Conservation (phyloP, 257 asterid species). For the Echites panduratus region DNA sequence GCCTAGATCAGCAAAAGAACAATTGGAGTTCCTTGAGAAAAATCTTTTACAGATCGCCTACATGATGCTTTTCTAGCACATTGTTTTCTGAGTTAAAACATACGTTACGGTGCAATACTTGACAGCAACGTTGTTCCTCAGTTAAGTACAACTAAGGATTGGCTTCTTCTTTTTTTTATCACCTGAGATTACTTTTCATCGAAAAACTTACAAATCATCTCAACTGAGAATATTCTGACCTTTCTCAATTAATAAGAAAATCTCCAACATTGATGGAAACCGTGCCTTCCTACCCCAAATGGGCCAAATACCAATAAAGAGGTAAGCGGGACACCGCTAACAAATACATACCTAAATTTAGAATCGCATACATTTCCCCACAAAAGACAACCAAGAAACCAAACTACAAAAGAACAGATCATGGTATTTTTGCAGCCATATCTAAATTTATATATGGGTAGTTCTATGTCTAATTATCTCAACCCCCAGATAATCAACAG, state of each 20-base stretch:
- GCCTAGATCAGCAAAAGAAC: neutral
- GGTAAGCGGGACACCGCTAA: no score
- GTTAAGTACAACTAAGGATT: no score
- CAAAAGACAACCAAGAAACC: neutral
- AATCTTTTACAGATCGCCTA: neutral
- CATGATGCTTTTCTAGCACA: neutral
- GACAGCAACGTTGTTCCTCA: no score
- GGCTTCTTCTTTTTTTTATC: no score
- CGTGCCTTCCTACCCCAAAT: no score
- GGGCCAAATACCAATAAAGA: no score
- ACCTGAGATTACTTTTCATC: no score
- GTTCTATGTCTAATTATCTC: slow-evolving; percentile 52
- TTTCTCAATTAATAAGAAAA: no score
- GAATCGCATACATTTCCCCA: neutral
- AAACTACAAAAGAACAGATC: neutral
- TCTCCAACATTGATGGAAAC: no score
- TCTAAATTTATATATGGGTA: slow-evolving; percentile 1
- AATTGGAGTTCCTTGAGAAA: neutral
- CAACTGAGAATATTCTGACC: no score
- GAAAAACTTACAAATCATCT: neutral
- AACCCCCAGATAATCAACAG: slow-evolving; percentile 77
- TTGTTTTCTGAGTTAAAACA: no score
- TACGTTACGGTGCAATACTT: no score
- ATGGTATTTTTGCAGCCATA: neutral
- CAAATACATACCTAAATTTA: neutral